Evolutionary conservation across 2,329 filamentous ascomycete species (phyloP), one percentile per base, ranked within the genome.

Genomic region (Colletotrichum horii): DNA sequence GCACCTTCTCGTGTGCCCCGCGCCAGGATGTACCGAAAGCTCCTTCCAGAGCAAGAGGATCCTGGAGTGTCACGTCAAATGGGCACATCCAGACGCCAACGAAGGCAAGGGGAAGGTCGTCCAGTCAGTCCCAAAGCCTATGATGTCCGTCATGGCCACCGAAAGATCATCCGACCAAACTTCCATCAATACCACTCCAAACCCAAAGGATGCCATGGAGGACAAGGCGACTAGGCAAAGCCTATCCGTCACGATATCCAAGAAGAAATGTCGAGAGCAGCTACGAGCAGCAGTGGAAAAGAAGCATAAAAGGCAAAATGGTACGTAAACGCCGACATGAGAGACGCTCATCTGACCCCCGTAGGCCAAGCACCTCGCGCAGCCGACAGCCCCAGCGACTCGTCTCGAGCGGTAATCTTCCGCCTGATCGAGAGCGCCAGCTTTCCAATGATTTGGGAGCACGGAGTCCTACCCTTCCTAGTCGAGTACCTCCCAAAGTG

Each of bases 391-490:
- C 82, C 84, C 14, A 82, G 80, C 8, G 79, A 83, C 67, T 24
- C 80, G 24, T 58, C 81, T 14, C 74, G 80, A 72, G 79, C 76
- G 52, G 81, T 79, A 34, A 80, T 79, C 12, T 81, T 80, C 4
- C 81, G 78, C 16, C 77, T 81, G 15, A 61, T 83, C 55, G 85
- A 87, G 36, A 79, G 79, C 1, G 81, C 83, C 1, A 84, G 79
- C 70, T 88, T 88, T 69, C 83, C 86, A 0, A 70, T 87, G 1
- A 76, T 87, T 6, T 88, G 86, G 80, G 86, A 88, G 66, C 86
- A 88, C 56, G 81, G 83, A 12, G 80, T 88, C 3, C 83, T 88
- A 2, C 86, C 87, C 4, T 88, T 88, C 71, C 80, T 88, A 1
- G 78, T 82, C 65, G 84, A 86, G 58, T 84, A 86, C 67, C 78